These are phyloP conservation scores for Saccharomycopsis sp. DNA, from an alignment of 805 yeast species.

Conservation along the genomic window DNA sequence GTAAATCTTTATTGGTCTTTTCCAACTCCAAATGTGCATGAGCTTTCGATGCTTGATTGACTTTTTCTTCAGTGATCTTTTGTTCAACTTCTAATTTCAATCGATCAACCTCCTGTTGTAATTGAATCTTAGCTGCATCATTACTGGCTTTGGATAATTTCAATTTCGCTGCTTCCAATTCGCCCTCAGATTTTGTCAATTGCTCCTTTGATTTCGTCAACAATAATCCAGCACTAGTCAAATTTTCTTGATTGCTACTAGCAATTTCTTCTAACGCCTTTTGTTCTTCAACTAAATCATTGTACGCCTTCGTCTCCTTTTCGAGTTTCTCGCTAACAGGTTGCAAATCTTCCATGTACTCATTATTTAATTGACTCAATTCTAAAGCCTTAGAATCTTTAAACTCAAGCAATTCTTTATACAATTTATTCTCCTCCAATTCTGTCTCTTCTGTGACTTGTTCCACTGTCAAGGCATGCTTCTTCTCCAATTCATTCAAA, in stretches of 20 bases:
- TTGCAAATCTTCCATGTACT: conserved; percentile 10
- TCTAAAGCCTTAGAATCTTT: conserved; percentile 12
- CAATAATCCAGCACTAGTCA: conserved; percentile 12
- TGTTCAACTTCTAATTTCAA: conserved; percentile 15
- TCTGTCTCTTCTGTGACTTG: conserved; percentile 12
- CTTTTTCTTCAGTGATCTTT: conserved; percentile 15
- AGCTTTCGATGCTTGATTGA: conserved; percentile 8
- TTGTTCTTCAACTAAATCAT: conserved; percentile 12
- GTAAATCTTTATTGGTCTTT: conserved; percentile 5
- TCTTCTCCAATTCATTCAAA: conserved; percentile 12
- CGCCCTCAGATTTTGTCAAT: conserved; percentile 11
- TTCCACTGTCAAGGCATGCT: conserved; percentile 16
- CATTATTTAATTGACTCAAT: conserved; percentile 12
- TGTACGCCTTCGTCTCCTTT: conserved; percentile 5
- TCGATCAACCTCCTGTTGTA: conserved; percentile 17
- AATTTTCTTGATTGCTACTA: conserved; percentile 8
- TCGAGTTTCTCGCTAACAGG: conserved; percentile 16
- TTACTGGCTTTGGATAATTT: conserved; percentile 9
- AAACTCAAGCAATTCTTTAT: conserved; percentile 15
- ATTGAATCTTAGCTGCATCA: conserved; percentile 15
- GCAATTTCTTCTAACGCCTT: conserved; percentile 12
- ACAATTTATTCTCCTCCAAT: conserved; percentile 5
- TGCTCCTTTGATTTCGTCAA: conserved; percentile 12
- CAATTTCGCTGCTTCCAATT: conserved; percentile 12
- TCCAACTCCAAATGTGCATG: conserved; percentile 13